Percentiles rank a stretch among this genome's conserved stretches.
Conservation (phyloP, 495 filamentous ascomycete genomes). For the Geoglossum glabrum region DNA sequence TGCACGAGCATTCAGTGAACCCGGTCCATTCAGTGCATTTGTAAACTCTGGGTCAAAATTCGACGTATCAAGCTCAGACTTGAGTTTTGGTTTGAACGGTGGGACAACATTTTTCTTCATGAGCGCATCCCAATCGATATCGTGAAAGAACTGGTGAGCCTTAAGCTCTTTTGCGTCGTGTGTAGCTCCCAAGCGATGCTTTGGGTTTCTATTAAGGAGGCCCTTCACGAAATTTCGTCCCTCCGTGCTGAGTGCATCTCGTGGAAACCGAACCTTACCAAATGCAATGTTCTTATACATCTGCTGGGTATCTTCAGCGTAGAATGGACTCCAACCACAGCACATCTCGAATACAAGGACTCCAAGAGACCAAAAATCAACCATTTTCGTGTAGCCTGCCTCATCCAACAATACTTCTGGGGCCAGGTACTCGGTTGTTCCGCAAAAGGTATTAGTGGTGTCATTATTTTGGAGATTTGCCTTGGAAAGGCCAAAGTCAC, state of each 20-base stretch:
- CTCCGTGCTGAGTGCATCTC: slow-evolving; percentile 81
- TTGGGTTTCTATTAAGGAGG: slow-evolving; percentile 87
- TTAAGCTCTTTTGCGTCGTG: slow-evolving; percentile 90
- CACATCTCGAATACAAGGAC: slow-evolving; percentile 99
- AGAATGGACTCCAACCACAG: slow-evolving; percentile 97
- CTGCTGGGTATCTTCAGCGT: slow-evolving; percentile 95
- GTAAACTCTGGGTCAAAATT: slow-evolving; percentile 99
- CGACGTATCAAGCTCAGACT: slow-evolving; percentile 83
- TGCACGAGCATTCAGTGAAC: slow-evolving; percentile 75
- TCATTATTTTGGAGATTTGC: slow-evolving; percentile 90
- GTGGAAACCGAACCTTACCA: slow-evolving; percentile 89
- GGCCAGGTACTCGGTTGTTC: slow-evolving; percentile 92
- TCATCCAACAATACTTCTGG: slow-evolving; percentile 92
- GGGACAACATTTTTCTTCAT: slow-evolving; percentile 82
- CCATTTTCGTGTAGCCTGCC: slow-evolving; percentile 98
- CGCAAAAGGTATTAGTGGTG: slow-evolving; percentile 97
- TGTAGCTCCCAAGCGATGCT: slow-evolving; percentile 78
- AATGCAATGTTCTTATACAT: slow-evolving; percentile 99
- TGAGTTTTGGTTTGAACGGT: slow-evolving; percentile 92
- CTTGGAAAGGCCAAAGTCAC: slow-evolving; percentile 87
- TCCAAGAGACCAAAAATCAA: slow-evolving; percentile 97
- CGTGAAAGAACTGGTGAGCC: slow-evolving; percentile 79
- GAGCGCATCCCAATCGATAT: slow-evolving; percentile 80
- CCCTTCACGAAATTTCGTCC: slow-evolving; percentile 97
- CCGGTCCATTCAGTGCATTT: slow-evolving; percentile 67